Base-by-base conservation (phyloP, 2,329 filamentous ascomycete genomes). In the Pseudogymnoascus sp. region DNA sequence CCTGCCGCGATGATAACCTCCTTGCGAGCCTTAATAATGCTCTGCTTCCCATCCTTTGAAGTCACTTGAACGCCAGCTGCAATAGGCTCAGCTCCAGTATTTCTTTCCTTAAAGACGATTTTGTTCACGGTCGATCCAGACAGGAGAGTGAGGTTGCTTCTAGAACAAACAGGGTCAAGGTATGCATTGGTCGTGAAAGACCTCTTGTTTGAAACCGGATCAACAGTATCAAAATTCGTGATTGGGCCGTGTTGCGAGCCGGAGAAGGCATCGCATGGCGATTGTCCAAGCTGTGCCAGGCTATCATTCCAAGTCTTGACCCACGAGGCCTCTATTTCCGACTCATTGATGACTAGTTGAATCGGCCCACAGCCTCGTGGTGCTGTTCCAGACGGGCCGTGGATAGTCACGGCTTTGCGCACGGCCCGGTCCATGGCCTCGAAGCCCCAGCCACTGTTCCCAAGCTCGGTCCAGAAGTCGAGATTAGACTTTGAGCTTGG, bases 401-500 rank as follows among this genome's bases (percentile, higher is more conserved):
- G 43, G 36, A 57, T 62, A 21, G 31, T 70, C 65, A 60, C 8
- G 23, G 75, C 74, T 67, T 78, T 78, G 14, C 71, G 72, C 63
- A 79, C 74, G 63, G 79, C 79, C 0, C 74, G 77, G 1, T 72
- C 68, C 25, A 80, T 68, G 14, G 68, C 68, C 5, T 75, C 68
- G 67, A 71, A 76, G 23, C 68, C 70, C 78, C 77, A 80, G 11
- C 77, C 76, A 0, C 70, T 65, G 41, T 79, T 79, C 0, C 77
- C 78, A 11, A 80, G 67, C 1, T 67, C 67, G 23, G 71, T 71
- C 77, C 78, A 80, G 1, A 71, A 68, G 45, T 78, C 70, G 54
- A 78, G 73, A 39, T 76, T 73, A 2, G 68, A 64, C n/a, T 69
- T 67, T 11, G 66, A 51, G 8, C 67, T 45, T 25, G 67, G 61